Evolutionary conservation across 768 basidiomycete genomes (phyloP), one percentile per base, ranked within the genome.

Genomic region (Amylocystis lapponica): DNA sequence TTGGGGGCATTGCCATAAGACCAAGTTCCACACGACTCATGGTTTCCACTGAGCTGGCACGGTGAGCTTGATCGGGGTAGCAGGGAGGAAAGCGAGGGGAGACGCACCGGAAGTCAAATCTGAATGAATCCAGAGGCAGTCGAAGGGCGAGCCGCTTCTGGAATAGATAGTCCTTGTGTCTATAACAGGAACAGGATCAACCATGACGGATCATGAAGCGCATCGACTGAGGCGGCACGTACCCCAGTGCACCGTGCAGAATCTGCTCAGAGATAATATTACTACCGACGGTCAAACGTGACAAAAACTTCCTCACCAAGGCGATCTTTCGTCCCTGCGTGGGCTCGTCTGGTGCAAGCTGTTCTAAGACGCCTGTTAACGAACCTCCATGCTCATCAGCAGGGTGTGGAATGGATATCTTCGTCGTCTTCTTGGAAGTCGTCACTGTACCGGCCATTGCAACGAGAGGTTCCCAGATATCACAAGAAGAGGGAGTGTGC

Each of bases 121-220:
- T 75, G 59, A 91, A 89, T 3, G 86, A 89, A 60, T 92, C 88
- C 19, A 86, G 55, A 0, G 85, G 82, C 12, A 89, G 61, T 27
- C 66, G 69, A 29, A 62, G 58, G 3, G 84, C 85, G 16, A 91
- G 76, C 12, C 74, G 76, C 56, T 81, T 82, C 61, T 85, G 83
- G 67, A 83, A 89, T 36, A 91, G 60, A 64, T 91, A 91, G 58
- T 91, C 83, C 54, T 89, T 89, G 62, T 91, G 88, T 55, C 87
- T 90, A 61, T 36, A 20, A 16, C 14, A 23, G 27, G 39, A 35
- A 27, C 31, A 37, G 21, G 29, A 29, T 29, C 8, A 8, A 29
- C 8, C 10, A 13, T 14, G 21, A n/a, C 14, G 12, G 7, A n/a
- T n/a, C n/a, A n/a, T n/a, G 20, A 17, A 14, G 6, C 23, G 23